Evolutionary conservation across 306 rosid genomes (phyloP), one percentile per base, ranked within the genome.

Genomic region (Mimosa bimucronata): DNA sequence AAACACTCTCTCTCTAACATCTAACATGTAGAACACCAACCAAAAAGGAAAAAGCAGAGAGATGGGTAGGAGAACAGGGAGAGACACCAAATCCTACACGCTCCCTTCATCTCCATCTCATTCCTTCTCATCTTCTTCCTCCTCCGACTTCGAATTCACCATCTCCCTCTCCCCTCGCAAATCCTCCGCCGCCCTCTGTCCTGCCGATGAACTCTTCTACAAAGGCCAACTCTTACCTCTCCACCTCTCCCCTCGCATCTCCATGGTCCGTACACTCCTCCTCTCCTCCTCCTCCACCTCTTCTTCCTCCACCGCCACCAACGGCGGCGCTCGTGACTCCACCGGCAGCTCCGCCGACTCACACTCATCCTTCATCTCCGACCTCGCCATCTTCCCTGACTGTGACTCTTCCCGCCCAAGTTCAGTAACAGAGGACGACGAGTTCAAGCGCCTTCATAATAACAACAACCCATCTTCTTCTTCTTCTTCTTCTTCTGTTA

Each of bases 191-290:
- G 40, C 83, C 15, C 88, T 78, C 53, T 91, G 92, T 48, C 92
- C 94, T 1, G 97, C 97, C 41, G 97, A 92, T 79, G 92, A 92
- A 77, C 94, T 92, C 71, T 92, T 92, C 90, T 90, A 90, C 94
- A 90, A 87, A 46, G 92, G 94, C 34, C 94, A 90, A 77, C 88
- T 92, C 68, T 76, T 92, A 12, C 94, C 97, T 7, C 92, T 90
- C 81, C 89, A 92, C 60, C 89, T 84, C 80, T 90, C 97, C 7
- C 89, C 97, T 0, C 92, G 97, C 62, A 83, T 88, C 57, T 91
- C 97, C 77, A 88, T 91, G 92, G 92, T 89, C 57, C 88, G 92
- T 7, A 91, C 88, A 6, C 94, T 91, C 34, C 85, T 85, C 58
- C 85, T 88, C 19, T 77, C 89, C 1, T 88, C 93, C 9, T 77